Conservation (phyloP, 495 filamentous ascomycete genomes). For the Aspergillus avenaceus region DNA sequence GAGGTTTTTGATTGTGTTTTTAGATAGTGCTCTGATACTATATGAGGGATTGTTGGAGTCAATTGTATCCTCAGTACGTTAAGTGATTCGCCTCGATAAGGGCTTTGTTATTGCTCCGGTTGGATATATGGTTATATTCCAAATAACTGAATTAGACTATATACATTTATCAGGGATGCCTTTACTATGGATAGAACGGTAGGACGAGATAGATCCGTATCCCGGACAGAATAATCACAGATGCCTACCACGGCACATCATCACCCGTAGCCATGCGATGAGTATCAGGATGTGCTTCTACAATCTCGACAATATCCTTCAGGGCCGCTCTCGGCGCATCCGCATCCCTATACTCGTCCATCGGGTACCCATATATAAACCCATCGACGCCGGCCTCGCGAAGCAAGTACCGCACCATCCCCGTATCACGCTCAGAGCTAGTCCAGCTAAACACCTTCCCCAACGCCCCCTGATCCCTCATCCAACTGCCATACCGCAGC, state of each 20-base stretch:
- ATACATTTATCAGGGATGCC: too few species aligned
- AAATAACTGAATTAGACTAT: too few species aligned
- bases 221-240: too few species aligned
- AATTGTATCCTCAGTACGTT: too few species aligned
- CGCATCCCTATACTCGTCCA: neutral
- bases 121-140: too few species aligned
- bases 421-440: neutral
- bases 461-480: neutral
- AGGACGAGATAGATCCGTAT: too few species aligned
- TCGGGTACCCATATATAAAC: constrained; percentile 2
- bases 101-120: too few species aligned
- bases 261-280: constrained; percentile 2
- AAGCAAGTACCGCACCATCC: neutral
- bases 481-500: neutral
- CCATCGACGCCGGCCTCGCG: neutral
- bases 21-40: too few species aligned
- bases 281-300: neutral
- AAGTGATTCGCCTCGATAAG: too few species aligned
- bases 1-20: too few species aligned
- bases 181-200: too few species aligned
- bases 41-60: too few species aligned
- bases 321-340: neutral
- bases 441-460: constrained; percentile 5
- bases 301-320: constrained; percentile 1
- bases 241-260: constrained; percentile 9